Conservation (phyloP, 108 stramenopile species). For the Nannochloropsis oceanica region DNA sequence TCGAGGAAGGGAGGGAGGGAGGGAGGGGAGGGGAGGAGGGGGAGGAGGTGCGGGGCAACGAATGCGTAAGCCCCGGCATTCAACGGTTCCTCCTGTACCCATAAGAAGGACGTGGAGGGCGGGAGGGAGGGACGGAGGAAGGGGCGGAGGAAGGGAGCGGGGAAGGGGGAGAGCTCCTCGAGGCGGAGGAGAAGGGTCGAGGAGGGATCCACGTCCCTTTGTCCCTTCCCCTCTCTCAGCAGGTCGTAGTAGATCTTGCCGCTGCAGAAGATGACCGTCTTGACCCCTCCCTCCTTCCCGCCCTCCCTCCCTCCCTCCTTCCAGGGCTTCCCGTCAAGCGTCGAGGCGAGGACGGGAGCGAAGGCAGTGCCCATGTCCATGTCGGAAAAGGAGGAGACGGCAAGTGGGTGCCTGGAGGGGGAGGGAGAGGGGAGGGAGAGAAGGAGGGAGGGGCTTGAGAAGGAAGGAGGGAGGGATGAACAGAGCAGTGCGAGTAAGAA, state of each 20-base stretch:
- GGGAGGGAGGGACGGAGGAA: too few species aligned
- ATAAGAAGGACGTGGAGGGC: too few species aligned
- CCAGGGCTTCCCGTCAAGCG: not conserved
- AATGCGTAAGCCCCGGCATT: too few species aligned
- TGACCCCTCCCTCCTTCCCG: not conserved
- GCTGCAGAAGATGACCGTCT: not conserved
- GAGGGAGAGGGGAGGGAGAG: not conserved
- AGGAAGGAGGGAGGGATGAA: not conserved
- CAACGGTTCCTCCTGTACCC: too few species aligned
- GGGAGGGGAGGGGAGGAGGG: too few species aligned
- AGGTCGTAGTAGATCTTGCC: not conserved
- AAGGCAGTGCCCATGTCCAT: not conserved
- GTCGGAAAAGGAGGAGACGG: not conserved
- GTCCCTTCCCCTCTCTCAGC: not conserved
- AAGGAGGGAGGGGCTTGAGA: not conserved
- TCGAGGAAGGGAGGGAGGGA: too few species aligned
- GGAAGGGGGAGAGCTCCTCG: not conserved
- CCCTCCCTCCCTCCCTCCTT: not conserved
- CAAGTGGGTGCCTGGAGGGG: not conserved
- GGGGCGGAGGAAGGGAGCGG: too few species aligned
- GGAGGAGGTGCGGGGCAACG: too few species aligned
- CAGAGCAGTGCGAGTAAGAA: too few species aligned
- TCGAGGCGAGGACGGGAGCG: not conserved
- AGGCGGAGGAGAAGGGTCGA: not conserved
- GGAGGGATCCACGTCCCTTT: not conserved